Base-by-base conservation (phyloP, 495 filamentous ascomycete species). In the Aspergillus steynii region DNA sequence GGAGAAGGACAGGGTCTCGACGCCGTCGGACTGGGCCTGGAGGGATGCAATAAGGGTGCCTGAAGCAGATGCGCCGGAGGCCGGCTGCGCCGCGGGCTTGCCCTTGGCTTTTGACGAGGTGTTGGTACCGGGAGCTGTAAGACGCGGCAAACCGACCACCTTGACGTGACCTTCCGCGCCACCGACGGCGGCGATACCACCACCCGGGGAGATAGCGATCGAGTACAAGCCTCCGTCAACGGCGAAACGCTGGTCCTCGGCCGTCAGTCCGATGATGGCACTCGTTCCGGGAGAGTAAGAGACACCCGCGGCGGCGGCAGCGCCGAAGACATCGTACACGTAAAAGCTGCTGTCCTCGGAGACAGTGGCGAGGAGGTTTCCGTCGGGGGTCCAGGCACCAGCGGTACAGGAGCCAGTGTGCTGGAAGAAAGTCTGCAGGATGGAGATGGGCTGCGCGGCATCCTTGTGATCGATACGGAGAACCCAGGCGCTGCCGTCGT, bases 401-500 rank as follows among this genome's bases (percentile, higher is more conserved):
- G 96, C 95, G 2, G 95, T 96, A 70, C 90, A 95, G 10, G 91
- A 78, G 9, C 72, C 88, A 5, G 92, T 96, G 73, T 98, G 95
- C 32, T 94, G 80, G 81, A 95, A 96, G 78, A 93, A 96, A 48
- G 87, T 86, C 75, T 97, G 92, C 26, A 94, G 81, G 70, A 98
- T 93, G 52, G 87, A 86, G 60, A 98, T 80, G 4, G 83, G 84
- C 50, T 80, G 83, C 63, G 75, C 74, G 70, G 79, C 55, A 63
- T 90, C 86, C 8, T 78, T 75, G 25, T 83, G 73, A 65, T 96
- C 89, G 68, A 98, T 82, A 6, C 84, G 87, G 76, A 97, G 95
- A 5, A 99, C 89, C 96, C 96, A 99, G 5, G 96, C 91, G 52
- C 86, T 90, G 50, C 96, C 96, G 71, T 99, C 94, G n/a, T 83